These are phyloP conservation scores for grape (Vitis vinifera) DNA, from an alignment of 164 flowering plant genomes.

Conservation along the genomic window DNA sequence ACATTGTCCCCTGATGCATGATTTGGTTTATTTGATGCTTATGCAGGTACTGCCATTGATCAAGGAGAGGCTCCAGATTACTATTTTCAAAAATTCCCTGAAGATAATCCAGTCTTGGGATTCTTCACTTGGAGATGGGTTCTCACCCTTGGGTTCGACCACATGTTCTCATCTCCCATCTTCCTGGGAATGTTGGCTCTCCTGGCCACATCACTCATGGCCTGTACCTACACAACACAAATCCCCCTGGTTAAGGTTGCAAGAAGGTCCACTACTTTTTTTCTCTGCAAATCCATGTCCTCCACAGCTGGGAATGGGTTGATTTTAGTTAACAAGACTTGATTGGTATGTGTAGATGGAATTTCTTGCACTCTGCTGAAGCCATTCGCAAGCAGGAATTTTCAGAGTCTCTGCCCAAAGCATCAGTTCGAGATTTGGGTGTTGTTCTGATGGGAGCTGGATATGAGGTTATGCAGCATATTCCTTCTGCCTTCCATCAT, in stretches of 20 bases:
- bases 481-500: background rate
- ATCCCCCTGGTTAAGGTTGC: slow-evolving; percentile 92
- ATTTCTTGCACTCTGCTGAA: slow-evolving; percentile 63
- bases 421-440: slow-evolving; percentile 83
- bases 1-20: background rate
- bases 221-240: slow-evolving; percentile 98
- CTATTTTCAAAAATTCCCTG: slow-evolving; percentile 81
- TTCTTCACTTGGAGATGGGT: slow-evolving; percentile 95
- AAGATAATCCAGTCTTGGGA: slow-evolving; percentile 80
- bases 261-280: slow-evolving; percentile 59
- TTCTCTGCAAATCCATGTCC: slow-evolving; percentile 14
- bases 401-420: slow-evolving; percentile 69
- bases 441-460: slow-evolving; percentile 89
- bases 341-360: slow-evolving; percentile 66
- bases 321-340: slow-evolving; percentile 21
- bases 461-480: slow-evolving; percentile 62
- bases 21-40: background rate
- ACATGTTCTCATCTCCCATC: slow-evolving; percentile 93
- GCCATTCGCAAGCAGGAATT: slow-evolving; percentile 76
- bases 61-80: slow-evolving; percentile 92
- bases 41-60: slow-evolving; percentile 80
- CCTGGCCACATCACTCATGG: slow-evolving; percentile 87
- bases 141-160: slow-evolving; percentile 80
- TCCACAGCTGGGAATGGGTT: slow-evolving; percentile 14
- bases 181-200: slow-evolving; percentile 78